Base-by-base conservation (phyloP, 1,284 basidiomycete species). In the Amylostereum areolatum region DNA sequence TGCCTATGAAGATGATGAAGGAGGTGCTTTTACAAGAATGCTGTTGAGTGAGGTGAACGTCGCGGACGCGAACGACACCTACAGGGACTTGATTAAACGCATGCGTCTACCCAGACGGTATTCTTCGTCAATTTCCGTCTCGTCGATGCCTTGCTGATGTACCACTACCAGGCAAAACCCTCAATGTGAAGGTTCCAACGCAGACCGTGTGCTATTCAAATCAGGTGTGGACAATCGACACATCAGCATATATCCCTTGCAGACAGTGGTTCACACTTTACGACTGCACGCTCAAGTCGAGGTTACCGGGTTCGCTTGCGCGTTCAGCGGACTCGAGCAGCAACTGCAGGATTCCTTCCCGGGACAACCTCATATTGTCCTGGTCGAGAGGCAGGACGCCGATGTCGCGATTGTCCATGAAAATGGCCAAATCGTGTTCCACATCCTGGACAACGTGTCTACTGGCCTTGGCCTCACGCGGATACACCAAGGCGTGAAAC, bases 361-460 rank as follows among this genome's bases (percentile, higher is more conserved):
- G 31, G 40, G 24, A 4, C n/a, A 33, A 24, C 36, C 18, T 24
- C 8, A 24, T 31, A 42, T 48, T 18, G 5, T 48, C 11, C 46
- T 42, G 5, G 46, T 48, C 31, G 46, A 43, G 12, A 42, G 43
- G 37, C 39, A 43, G 39, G 8, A 18, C 11, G 46, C 46, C 12
- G 46, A 48, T 10, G 5, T 48, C 27, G 34, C 25, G 25, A 35
- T 48, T 11, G 37, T 7, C 12, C 28, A 42, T n/a, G 27, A 41
- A 4, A 30, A 35, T n/a, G 41, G 32, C 39, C 28, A 42, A 4
- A 34, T 48, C 29, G 37, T 42, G 29, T 48, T 42, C 37, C 10
- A 42, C 31, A 40, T 48, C 8, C 18, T 29, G 5, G 27, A 41
- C 28, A 29, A n/a, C 11, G n/a, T 41, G 11, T 11, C 25, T 12